Percentiles rank a stretch among this genome's conserved stretches.
Evolutionary conservation across 179 eudicot genomes (phyloP).

Genomic region (Nepenthes alata): DNA sequence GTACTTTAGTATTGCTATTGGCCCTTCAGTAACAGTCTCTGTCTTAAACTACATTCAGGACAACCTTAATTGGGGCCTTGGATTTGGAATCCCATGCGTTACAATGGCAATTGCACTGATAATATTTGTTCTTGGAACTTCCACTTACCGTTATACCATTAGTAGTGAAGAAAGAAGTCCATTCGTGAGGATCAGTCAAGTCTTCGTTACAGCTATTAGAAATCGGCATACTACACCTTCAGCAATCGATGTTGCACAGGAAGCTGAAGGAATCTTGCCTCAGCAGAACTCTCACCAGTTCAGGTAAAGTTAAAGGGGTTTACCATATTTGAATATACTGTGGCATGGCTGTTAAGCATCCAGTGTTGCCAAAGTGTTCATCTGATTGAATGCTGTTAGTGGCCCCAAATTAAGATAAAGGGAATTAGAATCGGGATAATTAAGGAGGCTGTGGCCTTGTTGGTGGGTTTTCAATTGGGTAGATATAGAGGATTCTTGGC

Average conservation of each 20-base stretch:
- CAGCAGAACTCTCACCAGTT: conserved; percentile 21
- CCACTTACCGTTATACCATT: conserved; percentile 36
- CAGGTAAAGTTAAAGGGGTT: conserved; percentile 18
- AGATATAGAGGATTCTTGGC: no score
- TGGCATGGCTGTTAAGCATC: no score
- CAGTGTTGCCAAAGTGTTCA: no score
- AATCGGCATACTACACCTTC: conserved; percentile 27
- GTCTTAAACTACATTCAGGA: conserved; percentile 59
- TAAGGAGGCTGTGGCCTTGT: no score
- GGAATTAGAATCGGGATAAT: no score
- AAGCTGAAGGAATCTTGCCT: conserved; percentile 5
- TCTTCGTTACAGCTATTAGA: conserved; percentile 37
- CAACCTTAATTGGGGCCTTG: conserved; percentile 65
- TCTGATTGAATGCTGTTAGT: no score
- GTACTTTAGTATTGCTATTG: conserved; percentile 32
- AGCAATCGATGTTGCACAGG: conserved; percentile 9
- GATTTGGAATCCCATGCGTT: conserved; percentile 59
- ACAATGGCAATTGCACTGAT: conserved; percentile 36
- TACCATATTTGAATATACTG: neutral
- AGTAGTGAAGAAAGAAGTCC: conserved; percentile 25
- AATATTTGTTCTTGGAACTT: conserved; percentile 38
- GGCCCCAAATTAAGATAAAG: no score
- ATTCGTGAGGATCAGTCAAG: conserved; percentile 38
- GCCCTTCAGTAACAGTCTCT: conserved; percentile 20
- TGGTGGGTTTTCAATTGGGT: no score